Evolutionary conservation across 2,329 filamentous ascomycete species (phyloP), one percentile per base, ranked within the genome.

Genomic region (Verticillium zaregamsianum): DNA sequence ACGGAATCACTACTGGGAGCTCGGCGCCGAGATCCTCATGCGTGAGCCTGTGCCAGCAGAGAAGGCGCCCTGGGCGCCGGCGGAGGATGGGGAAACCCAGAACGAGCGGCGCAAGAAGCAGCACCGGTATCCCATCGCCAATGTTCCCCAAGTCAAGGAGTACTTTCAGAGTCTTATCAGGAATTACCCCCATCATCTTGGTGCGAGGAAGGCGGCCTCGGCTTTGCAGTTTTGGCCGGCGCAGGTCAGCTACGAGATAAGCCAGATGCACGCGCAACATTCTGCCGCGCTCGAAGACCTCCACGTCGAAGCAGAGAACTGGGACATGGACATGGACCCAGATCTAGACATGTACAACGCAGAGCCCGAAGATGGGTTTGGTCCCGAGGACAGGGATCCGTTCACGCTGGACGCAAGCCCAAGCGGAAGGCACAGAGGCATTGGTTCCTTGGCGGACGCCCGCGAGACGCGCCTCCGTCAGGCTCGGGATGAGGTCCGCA

Each of bases 1-100:
- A 45, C 80, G 79, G 23, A 82, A 88, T 68, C 84, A 86, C 39
- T 83, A 90, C 66, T 97, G 93, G 94, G 89, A 89, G 15, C 83
- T 97, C 55, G 93, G 92, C 0, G 92, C 91, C 2, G 93, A 97
- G 75, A 85, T 97, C 23, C 76, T 97, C 61, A 86, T 96, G 76
- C 85, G 90, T 17, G 77, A 81, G 32, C 81, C 80, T 7, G 28
- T 45, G 78, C 66, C 67, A 25, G 60, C 57, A 37, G 25, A 45
- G n/a, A 32, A 52, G 15, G 45, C 45, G 12, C 17, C 45, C 5
- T 52, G 45, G 45, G 45, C 20, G 20, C 45, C 45, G 8, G 12
- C 52, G 61, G 58, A 15, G 28, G 37, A 64, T 63, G 64, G 54
- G 54, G 33, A 52, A 52, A 2, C 20, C 52, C 5, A n/a, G 58